Conservation (phyloP, 768 basidiomycete genomes). For the Mycena belliarum region DNA sequence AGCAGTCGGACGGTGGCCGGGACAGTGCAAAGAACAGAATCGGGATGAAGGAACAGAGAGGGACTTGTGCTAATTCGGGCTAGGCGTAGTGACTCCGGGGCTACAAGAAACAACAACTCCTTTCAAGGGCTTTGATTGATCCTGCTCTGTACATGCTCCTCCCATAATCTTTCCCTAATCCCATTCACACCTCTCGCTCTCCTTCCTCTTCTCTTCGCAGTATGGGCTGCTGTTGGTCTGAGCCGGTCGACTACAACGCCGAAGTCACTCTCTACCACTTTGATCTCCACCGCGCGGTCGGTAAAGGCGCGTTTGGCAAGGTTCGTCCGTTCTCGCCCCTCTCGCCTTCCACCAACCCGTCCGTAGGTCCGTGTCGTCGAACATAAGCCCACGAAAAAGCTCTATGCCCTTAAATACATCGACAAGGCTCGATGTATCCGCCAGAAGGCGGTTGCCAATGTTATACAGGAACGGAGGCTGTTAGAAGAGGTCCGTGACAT, state of each 20-base stretch:
- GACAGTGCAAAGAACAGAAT: too few relatives aligned
- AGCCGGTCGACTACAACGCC: slow-evolving; percentile 83
- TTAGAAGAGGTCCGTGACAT: slow-evolving; percentile 76
- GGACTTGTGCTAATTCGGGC: too few relatives aligned
- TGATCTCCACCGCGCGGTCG: slow-evolving; percentile 91
- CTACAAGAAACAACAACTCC: too few relatives aligned
- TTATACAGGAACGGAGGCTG: slow-evolving; percentile 90
- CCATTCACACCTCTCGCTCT: slow-evolving; percentile 32
- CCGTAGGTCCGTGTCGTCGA: slow-evolving; percentile 92
- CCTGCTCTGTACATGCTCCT: not conserved
- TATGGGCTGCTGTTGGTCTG: slow-evolving; percentile 64
- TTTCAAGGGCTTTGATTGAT: not conserved
- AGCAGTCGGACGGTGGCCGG: too few relatives aligned
- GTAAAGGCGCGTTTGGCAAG: slow-evolving; percentile 98
- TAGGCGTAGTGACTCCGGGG: too few relatives aligned
- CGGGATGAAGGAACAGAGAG: too few relatives aligned
- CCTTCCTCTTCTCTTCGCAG: slow-evolving; percentile 32
- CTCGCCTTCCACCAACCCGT: slow-evolving; percentile 5
- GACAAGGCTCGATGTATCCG: slow-evolving; percentile 91
- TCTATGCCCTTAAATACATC: slow-evolving; percentile 97
- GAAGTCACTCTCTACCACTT: slow-evolving; percentile 95
- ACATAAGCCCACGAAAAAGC: slow-evolving; percentile 88
- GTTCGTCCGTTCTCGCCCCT: slow-evolving; percentile 43
- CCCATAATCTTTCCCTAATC: slow-evolving; percentile 32
- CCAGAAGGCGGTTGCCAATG: slow-evolving; percentile 89